Conservation (phyloP, 768 basidiomycete species). For the Tylopilus cervinicoccineus region DNA sequence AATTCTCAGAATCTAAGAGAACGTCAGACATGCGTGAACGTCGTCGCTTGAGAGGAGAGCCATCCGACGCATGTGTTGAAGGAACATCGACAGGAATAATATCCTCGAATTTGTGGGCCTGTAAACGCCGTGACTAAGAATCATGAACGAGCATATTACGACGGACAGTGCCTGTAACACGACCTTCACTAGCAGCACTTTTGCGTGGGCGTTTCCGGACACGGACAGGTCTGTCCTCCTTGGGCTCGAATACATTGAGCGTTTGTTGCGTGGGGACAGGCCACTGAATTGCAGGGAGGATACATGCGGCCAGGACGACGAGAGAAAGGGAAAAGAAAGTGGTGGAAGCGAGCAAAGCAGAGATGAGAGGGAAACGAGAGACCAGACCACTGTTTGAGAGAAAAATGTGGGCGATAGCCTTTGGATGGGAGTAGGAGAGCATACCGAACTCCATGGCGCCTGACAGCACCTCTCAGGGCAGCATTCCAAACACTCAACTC, state of each 20-base stretch:
- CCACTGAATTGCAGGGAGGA: conserved; percentile 45
- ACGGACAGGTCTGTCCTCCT: conserved; percentile 21
- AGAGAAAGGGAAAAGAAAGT: conserved; percentile 47
- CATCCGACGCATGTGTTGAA: conserved; percentile 25
- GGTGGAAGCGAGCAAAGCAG: conserved; percentile 43
- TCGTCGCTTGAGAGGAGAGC: conserved; percentile 41
- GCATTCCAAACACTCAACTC: conserved; percentile 69
- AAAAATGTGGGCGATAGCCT: conserved; percentile 2
- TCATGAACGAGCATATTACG: background rate
- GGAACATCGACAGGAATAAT: conserved; percentile 26
- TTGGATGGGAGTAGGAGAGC: conserved; percentile 13
- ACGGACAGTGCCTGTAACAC: conserved; percentile 23
- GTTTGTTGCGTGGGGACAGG: conserved; percentile 17
- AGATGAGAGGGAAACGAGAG: conserved; percentile 62
- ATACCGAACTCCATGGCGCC: conserved; percentile 69
- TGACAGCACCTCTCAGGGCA: conserved; percentile 55
- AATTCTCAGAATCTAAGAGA: conserved; percentile 28
- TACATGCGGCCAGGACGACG: conserved; percentile 44
- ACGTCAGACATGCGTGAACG: conserved; percentile 38
- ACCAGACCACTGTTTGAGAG: conserved; percentile 52
- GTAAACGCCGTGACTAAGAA: conserved; percentile 12
- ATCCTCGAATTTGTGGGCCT: conserved; percentile 28
- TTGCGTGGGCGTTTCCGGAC: conserved; percentile 29
- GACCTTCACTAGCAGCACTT: conserved; percentile 16
- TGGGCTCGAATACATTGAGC: conserved; percentile 6